Percentiles rank a stretch among this genome's conserved stretches.
phyloP scores from a whole-genome alignment of 345 rosid genomes.

The Eucalyptus caleyi region DNA sequence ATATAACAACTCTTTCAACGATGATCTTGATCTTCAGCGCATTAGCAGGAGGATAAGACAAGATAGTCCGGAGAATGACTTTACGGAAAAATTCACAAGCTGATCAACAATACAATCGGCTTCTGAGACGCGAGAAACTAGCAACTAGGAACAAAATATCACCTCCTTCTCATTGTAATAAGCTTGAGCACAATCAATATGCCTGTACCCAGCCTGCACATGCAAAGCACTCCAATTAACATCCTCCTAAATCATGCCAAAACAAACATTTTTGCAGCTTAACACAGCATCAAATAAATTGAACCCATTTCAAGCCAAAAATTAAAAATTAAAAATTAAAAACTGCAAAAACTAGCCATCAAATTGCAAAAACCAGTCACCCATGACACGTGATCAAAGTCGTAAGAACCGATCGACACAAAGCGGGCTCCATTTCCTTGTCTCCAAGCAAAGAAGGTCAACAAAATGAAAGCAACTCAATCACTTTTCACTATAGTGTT shows the following conservation, averaged over 20 bases:
- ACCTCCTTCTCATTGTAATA: conserved; percentile 80
- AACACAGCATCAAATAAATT: neutral
- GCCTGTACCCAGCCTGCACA: conserved; percentile 65
- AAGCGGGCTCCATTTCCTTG: neutral
- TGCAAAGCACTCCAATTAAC: neutral
- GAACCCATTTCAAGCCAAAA: neutral
- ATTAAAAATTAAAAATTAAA: neutral
- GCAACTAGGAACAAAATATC: neutral
- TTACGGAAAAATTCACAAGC: neutral
- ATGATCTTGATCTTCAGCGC: neutral
- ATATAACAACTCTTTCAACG: neutral
- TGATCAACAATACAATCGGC: neutral
- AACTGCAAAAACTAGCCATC: neutral
- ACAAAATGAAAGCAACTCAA: neutral
- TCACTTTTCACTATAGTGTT: neutral
- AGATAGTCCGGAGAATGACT: neutral
- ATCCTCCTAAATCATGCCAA: neutral
- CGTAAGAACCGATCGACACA: neutral
- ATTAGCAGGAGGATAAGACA: neutral
- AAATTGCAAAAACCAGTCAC: neutral
- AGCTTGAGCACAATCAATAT: conserved; percentile 72
- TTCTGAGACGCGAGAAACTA: neutral
- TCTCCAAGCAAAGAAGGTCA: neutral
- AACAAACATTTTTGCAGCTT: neutral
- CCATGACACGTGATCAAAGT: neutral